Percentiles rank a stretch among this genome's conserved stretches.
These are phyloP conservation scores for Solanum chmielewskii DNA, from an alignment of 257 asterid species.

Conservation along the genomic window DNA sequence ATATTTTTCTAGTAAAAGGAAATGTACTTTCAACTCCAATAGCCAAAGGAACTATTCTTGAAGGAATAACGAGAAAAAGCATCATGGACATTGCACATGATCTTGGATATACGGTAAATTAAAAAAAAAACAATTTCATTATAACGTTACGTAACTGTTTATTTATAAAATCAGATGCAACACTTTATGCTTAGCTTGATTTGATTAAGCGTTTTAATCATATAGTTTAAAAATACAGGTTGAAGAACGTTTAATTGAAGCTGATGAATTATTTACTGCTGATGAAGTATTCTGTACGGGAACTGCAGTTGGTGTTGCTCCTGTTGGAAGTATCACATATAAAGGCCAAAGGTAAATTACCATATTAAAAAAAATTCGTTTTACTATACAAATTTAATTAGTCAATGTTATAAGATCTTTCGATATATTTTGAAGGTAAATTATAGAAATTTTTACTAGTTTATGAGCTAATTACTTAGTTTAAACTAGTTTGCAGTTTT, in stretches of 20 bases:
- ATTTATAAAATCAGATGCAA: no score
- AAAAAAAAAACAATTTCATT: not conserved
- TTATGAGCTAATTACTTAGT: no score
- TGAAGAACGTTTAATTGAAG: conserved; percentile 50
- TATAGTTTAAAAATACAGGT: conserved; percentile 18
- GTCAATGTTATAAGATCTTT: not conserved
- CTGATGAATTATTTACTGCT: conserved; percentile 54
- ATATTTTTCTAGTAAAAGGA: conserved; percentile 56
- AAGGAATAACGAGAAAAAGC: conserved; percentile 71
- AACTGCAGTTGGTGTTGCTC: conserved; percentile 90
- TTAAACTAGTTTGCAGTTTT: no score
- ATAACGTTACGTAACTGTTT: not conserved
- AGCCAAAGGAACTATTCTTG: conserved; percentile 53
- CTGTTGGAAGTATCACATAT: conserved; percentile 68
- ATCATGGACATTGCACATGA: conserved; percentile 62
- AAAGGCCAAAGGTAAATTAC: conserved; percentile 38
- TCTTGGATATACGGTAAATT: conserved; percentile 38
- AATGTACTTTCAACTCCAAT: conserved; percentile 54
- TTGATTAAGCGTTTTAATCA: not conserved
- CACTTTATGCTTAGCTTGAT: not conserved
- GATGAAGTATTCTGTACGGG: conserved; percentile 92
- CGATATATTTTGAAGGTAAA: no score
- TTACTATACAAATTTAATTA: not conserved
- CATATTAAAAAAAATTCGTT: not conserved
- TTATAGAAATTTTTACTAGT: no score